Evolutionary conservation across 345 rosid genomes (phyloP).

Genomic region (Eucalyptus urophylla): DNA sequence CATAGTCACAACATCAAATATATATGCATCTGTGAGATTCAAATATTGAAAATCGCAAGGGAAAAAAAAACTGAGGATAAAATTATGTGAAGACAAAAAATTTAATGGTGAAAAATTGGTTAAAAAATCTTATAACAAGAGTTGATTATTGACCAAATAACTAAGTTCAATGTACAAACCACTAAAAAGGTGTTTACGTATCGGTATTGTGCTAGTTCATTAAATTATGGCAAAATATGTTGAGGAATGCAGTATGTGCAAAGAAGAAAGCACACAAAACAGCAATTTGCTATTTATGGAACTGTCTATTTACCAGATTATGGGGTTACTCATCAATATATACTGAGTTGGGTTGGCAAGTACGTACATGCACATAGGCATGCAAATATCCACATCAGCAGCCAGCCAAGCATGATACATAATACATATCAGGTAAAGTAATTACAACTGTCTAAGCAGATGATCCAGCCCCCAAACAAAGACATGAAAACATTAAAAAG

Average conservation of each 20-base stretch:
- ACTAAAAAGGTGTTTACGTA: neutral
- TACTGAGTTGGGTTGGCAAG: neutral
- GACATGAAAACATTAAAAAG: neutral
- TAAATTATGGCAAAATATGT: fast-evolving
- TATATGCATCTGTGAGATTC: neutral
- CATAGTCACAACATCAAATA: neutral
- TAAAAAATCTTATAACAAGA: fast-evolving
- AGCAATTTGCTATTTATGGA: neutral
- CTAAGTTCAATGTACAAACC: neutral
- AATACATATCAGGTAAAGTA: neutral
- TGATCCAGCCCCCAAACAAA: neutral
- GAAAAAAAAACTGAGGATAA: neutral
- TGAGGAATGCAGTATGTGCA: neutral
- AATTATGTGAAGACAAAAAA: neutral
- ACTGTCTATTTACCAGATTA: neutral
- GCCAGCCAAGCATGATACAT: neutral
- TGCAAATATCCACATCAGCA: fast-evolving
- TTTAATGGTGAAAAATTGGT: neutral
- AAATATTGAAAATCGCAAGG: fast-evolving
- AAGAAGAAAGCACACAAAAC: fast-evolving
- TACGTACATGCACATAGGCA: neutral
- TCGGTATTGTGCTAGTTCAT: neutral
- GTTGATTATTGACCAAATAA: neutral
- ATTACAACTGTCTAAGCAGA: neutral
- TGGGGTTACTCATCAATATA: neutral